phyloP scores from a whole-genome alignment of 2,329 filamentous ascomycete species.

The Penicillium psychrosexuale region DNA sequence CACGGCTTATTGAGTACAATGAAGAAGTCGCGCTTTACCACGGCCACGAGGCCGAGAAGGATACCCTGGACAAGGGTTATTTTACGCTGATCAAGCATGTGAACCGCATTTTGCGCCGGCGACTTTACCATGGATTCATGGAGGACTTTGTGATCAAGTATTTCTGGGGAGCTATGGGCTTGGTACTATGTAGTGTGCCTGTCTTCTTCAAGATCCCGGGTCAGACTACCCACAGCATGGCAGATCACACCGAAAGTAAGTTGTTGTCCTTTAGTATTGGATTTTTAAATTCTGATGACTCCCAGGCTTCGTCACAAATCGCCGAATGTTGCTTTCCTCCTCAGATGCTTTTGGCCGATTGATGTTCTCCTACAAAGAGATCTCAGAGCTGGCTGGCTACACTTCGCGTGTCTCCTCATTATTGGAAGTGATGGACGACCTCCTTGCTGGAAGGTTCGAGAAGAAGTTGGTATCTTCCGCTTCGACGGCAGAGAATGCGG shows the following conservation, averaged over 20 bases:
- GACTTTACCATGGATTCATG: slow-evolving; percentile 98
- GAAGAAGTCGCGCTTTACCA: slow-evolving; percentile 92
- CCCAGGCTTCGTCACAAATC: slow-evolving; percentile 82
- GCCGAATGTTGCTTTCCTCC: slow-evolving; percentile 84
- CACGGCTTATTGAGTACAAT: slow-evolving; percentile 88
- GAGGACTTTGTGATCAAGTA: slow-evolving; percentile 99
- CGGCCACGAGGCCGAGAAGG: slow-evolving; percentile 91
- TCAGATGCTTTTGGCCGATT: slow-evolving; percentile 93
- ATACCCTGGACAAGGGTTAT: slow-evolving; percentile 95
- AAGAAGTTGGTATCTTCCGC: slow-evolving; percentile 94
- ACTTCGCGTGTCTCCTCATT: slow-evolving; percentile 88
- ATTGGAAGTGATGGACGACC: slow-evolving; percentile 90
- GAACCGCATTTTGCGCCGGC: slow-evolving; percentile 83
- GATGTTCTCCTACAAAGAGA: slow-evolving; percentile 97
- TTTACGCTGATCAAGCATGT: slow-evolving; percentile 99
- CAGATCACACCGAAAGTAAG: slow-evolving; percentile 58
- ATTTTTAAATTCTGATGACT: not conserved
- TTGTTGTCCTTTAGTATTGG: not conserved
- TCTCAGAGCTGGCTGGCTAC: slow-evolving; percentile 93
- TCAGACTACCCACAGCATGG: slow-evolving; percentile 51
- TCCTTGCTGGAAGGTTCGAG: slow-evolving; percentile 84
- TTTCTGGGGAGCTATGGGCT: slow-evolving; percentile 91
- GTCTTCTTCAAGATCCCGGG: slow-evolving; percentile 93
- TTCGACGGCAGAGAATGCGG: slow-evolving; percentile 74
- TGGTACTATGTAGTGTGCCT: slow-evolving; percentile 88